Conservation (phyloP, 2,329 filamentous ascomycete species). For the Apiospora marii region DNA sequence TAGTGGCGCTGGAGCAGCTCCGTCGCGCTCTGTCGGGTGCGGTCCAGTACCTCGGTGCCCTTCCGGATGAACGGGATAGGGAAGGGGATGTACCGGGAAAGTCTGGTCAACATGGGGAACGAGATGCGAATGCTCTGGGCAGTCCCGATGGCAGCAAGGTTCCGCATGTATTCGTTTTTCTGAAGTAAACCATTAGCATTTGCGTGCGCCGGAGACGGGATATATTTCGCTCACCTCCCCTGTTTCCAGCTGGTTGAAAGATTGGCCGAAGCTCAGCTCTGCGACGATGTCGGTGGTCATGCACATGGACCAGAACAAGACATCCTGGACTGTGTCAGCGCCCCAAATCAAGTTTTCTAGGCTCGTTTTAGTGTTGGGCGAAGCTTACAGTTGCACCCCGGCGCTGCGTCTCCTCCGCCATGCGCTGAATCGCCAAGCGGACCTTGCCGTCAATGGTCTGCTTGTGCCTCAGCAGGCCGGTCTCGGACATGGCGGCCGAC, state of each 20-base stretch:
- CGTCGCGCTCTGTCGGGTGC: constrained; percentile 37
- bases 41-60: constrained; percentile 25
- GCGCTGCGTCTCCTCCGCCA: constrained; percentile 51
- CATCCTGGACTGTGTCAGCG: constrained; percentile 43
- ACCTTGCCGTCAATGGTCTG: constrained; percentile 46
- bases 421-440: constrained; percentile 50
- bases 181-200: constrained; percentile 28
- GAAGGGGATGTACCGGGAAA: constrained; percentile 34
- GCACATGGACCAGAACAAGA: constrained; percentile 62
- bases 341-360: constrained; percentile 22
- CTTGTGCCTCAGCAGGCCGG: constrained; percentile 42
- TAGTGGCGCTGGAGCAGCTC: constrained; percentile 42
- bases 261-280: constrained; percentile 62
- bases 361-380: no score
- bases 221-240: constrained; percentile 50
- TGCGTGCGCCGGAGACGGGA: background rate
- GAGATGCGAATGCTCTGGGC: constrained; percentile 36
- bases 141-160: constrained; percentile 43
- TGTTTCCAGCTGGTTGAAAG: constrained; percentile 59
- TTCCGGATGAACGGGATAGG: constrained; percentile 35
- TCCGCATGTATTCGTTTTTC: constrained; percentile 51
- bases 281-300: constrained; percentile 63
- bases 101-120: constrained; percentile 40
- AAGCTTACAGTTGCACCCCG: constrained; percentile 36
- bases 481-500: constrained; percentile 49